Evolutionary conservation across 2,329 filamentous ascomycete species (phyloP).

Genomic region (Penicillium sclerotiorum): DNA sequence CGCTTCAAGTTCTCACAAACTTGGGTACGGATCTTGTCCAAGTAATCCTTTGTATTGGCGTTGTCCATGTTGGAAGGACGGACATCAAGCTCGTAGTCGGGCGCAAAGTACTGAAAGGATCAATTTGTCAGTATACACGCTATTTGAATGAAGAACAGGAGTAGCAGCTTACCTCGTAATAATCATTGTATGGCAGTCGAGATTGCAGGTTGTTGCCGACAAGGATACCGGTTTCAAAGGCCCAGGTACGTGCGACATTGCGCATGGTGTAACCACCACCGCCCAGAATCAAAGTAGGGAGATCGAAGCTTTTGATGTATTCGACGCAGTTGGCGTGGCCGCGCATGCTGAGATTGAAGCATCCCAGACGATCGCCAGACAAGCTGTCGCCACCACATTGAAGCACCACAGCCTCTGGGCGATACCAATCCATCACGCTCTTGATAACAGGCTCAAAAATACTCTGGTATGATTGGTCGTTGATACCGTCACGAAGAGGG

Average conservation of each 20-base stretch:
- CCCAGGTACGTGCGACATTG: slow-evolving; percentile 64
- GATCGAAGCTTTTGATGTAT: slow-evolving; percentile 68
- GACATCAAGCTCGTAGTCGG: slow-evolving; percentile 70
- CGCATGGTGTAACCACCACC: slow-evolving; percentile 72
- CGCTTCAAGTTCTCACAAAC: slow-evolving; percentile 69
- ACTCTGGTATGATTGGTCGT: slow-evolving; percentile 67
- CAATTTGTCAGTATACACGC: no score
- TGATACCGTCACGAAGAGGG: slow-evolving; percentile 69
- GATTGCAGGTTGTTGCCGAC: slow-evolving; percentile 80
- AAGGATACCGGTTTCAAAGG: slow-evolving; percentile 73
- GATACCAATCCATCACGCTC: slow-evolving; percentile 70
- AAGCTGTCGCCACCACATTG: slow-evolving; percentile 71
- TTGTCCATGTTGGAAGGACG: slow-evolving; percentile 74
- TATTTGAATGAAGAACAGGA: slow-evolving; percentile 26
- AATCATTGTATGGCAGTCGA: slow-evolving; percentile 93
- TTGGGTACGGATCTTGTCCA: slow-evolving; percentile 67
- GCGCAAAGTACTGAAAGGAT: slow-evolving; percentile 68
- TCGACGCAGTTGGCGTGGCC: slow-evolving; percentile 71
- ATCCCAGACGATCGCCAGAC: slow-evolving; percentile 67
- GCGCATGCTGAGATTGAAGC: slow-evolving; percentile 71
- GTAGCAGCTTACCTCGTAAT: slow-evolving; percentile 70
- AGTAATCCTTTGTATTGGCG: slow-evolving; percentile 67
- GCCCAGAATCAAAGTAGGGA: slow-evolving; percentile 67
- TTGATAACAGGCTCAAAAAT: slow-evolving; percentile 70
- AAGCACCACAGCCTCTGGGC: slow-evolving; percentile 67